Base-by-base conservation (phyloP, 2,329 filamentous ascomycete genomes). In the Escovopsis sp. region DNA sequence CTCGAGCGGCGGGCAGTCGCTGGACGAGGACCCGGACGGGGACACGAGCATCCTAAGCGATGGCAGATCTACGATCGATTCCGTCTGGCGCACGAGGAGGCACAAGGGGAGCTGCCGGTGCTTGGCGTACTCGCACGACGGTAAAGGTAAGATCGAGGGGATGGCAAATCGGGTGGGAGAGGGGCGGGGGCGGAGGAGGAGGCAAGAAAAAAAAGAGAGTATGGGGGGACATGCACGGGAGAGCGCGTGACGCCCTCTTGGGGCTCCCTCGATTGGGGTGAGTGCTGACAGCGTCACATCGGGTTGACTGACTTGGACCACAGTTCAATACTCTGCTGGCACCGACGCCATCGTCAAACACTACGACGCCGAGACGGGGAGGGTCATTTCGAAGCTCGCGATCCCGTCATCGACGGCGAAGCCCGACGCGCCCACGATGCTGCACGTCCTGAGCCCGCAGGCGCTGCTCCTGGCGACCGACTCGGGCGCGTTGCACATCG, bases 71-170 rank as follows among this genome's bases (percentile, higher is more conserved):
- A 73, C 78, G 37, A 81, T 96, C 42, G 81, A 87, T 46, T 84
- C 79, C 1, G 63, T 77, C 40, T 98, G 90, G 90, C 72, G 74
- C 48, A 96, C 90, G 5, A 70, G 77, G 45, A 71, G 90, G 41
- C 90, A 98, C 62, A 93, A 94, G 64, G 88, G 86, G 11, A 94
- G 86, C 66, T 96, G 88, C 53, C 72, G 90, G 35, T 78, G 75
- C 40, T 61, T 96, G 37, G 75, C 70, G 4, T 96, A 87, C 58
- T 79, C 76, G 43, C 58, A 74, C 38, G 87, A 94, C 53, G 90
- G 88, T 13, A 63, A 72, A 44, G 67, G 77, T 65, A 58, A n/a
- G n/a, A n/a, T n/a, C n/a, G n/a, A n/a, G n/a, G n/a, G n/a, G n/a
- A n/a, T 68, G 60, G 76, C 4, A 14, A 34, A 10, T 27, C 13